phyloP scores from a whole-genome alignment of 2,329 filamentous ascomycete genomes.

The Metarhizium humberi region DNA sequence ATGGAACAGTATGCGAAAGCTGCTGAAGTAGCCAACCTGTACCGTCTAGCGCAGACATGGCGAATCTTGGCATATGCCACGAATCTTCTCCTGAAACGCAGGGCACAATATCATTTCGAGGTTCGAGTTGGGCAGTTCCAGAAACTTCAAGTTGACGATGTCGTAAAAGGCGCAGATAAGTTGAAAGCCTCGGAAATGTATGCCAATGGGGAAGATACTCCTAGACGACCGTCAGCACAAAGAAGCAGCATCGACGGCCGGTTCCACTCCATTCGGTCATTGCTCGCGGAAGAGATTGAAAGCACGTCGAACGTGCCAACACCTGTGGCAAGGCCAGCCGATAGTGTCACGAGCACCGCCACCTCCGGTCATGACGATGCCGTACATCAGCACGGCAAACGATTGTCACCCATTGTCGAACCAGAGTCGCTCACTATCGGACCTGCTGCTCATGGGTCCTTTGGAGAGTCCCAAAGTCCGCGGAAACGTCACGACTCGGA shows the following conservation, averaged over 20 bases:
- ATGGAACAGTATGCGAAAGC: slow-evolving; percentile 47
- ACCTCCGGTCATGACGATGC: slow-evolving; percentile 11
- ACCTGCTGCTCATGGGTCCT: slow-evolving; percentile 31
- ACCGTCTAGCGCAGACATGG: slow-evolving; percentile 56
- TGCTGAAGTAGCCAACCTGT: slow-evolving; percentile 47
- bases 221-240: slow-evolving; percentile 21
- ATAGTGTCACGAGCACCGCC: slow-evolving; percentile 19
- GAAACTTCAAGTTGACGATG: slow-evolving; percentile 21
- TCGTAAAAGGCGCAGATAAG: slow-evolving; percentile 15
- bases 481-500: slow-evolving; percentile 40
- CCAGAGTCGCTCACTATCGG: slow-evolving; percentile 41
- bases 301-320: slow-evolving; percentile 55
- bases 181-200: slow-evolving; percentile 16
- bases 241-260: slow-evolving; percentile 20
- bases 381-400: slow-evolving; percentile 24
- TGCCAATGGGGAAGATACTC: slow-evolving; percentile 28
- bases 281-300: slow-evolving; percentile 47
- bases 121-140: slow-evolving; percentile 32
- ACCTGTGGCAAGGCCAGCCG: slow-evolving; percentile 45
- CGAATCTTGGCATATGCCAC: slow-evolving; percentile 49
- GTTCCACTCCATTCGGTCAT: slow-evolving; percentile 28
- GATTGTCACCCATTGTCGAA: slow-evolving; percentile 39
- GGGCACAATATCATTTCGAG: slow-evolving; percentile 49
- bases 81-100: slow-evolving; percentile 40
- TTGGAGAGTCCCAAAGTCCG: slow-evolving; percentile 18